Evolutionary conservation across 2,329 filamentous ascomycete species (phyloP).

Genomic region (Botrytis fragariae): DNA sequence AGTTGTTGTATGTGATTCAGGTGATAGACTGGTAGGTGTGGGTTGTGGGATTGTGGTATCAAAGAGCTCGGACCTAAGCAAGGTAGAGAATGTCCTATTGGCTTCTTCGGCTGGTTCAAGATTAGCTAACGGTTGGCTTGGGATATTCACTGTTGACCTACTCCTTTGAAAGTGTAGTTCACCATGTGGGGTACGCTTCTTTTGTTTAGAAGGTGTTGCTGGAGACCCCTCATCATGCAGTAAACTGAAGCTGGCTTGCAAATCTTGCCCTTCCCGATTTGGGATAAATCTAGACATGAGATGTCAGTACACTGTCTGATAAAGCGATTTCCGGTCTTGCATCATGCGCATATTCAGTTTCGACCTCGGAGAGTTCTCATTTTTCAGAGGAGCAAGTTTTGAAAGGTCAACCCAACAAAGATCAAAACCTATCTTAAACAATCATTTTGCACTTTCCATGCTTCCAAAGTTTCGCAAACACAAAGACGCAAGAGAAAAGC

Average conservation of each 20-base stretch:
- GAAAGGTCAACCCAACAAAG: neutral
- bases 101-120: constrained; percentile 75
- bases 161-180: constrained; percentile 94
- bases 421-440: neutral
- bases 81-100: constrained; percentile 84
- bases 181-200: constrained; percentile 80
- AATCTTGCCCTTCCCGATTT: constrained; percentile 86
- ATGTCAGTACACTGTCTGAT: constrained; percentile 27
- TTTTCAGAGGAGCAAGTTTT: neutral
- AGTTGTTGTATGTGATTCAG: constrained; percentile 57
- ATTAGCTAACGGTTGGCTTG: neutral
- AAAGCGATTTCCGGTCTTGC: neutral
- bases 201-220: constrained; percentile 80
- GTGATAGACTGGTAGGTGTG: constrained; percentile 60
- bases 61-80: constrained; percentile 89
- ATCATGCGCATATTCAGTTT: neutral
- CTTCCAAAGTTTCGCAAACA: neutral
- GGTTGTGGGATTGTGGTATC: constrained; percentile 84
- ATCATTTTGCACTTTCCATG: neutral
- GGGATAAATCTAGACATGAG: constrained; percentile 77
- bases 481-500: constrained; percentile 1
- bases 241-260: constrained; percentile 88
- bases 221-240: constrained; percentile 92
- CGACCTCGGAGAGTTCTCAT: neutral
- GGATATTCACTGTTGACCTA: constrained; percentile 44